These are phyloP conservation scores for Aspergillus glaucus DNA, from an alignment of 2,329 filamentous ascomycete species.

Conservation along the genomic window DNA sequence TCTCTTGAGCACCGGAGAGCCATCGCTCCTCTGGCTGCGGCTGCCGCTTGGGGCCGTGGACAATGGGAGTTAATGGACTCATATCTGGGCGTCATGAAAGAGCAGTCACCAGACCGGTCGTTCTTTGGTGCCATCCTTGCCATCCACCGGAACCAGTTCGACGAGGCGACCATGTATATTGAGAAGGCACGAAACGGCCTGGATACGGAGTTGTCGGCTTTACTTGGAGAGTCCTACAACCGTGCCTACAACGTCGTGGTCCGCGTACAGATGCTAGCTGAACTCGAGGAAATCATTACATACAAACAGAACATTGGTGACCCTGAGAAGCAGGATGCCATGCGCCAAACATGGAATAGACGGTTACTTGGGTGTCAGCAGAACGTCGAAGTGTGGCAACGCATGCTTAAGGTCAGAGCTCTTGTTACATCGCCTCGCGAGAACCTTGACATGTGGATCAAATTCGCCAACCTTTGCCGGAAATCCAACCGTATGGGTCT, in stretches of 20 bases:
- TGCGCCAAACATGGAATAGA: conserved; percentile 93
- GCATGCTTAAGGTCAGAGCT: conserved; percentile 90
- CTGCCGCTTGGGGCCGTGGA: conserved; percentile 42
- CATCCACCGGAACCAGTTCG: conserved; percentile 91
- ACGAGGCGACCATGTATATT: conserved; percentile 81
- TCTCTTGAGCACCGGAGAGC: conserved; percentile 78
- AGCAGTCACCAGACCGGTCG: conserved; percentile 83
- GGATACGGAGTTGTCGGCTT: conserved; percentile 91
- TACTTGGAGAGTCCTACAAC: conserved; percentile 98
- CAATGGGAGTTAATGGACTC: conserved; percentile 99
- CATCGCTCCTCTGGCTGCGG: conserved; percentile 84
- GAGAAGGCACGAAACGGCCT: conserved; percentile 87
- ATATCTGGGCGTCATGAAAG: conserved; percentile 91
- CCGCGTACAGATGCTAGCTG: conserved; percentile 96
- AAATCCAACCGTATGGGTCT: conserved; percentile 93
- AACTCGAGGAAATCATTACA: conserved; percentile 93
- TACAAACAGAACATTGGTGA: conserved; percentile 87
- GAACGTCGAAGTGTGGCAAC: conserved; percentile 96
- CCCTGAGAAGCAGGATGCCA: conserved; percentile 77
- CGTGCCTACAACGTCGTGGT: conserved; percentile 97
- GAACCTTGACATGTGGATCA: conserved; percentile 99
- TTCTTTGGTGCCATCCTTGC: conserved; percentile 97
- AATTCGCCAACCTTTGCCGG: conserved; percentile 95
- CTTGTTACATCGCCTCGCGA: conserved; percentile 87
- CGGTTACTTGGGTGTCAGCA: conserved; percentile 90